Evolutionary conservation across 1,284 basidiomycete species (phyloP).

Genomic region (Marasmius sp.): DNA sequence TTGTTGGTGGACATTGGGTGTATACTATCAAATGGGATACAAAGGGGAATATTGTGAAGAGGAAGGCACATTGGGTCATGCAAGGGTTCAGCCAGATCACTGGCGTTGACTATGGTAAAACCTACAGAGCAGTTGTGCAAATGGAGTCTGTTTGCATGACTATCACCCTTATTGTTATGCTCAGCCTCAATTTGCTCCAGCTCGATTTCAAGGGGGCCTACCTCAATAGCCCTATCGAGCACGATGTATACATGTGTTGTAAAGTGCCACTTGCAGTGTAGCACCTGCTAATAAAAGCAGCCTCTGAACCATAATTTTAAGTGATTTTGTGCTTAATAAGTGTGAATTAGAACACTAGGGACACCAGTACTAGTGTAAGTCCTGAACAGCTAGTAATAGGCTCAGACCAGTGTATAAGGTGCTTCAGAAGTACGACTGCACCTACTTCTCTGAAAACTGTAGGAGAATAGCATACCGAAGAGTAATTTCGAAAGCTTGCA

Average conservation of each 20-base stretch:
- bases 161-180: slow-evolving; percentile 22
- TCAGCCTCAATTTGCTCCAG: slow-evolving; percentile 22
- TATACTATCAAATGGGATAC: slow-evolving; percentile 18
- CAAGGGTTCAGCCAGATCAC: slow-evolving; percentile 17
- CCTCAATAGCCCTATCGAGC: slow-evolving; percentile 34
- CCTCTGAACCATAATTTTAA: too few relatives aligned
- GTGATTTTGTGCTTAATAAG: too few relatives aligned
- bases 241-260: slow-evolving; percentile 41
- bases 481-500: too few relatives aligned
- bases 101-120: slow-evolving; percentile 35
- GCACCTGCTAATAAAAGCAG: too few relatives aligned
- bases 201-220: slow-evolving; percentile 35
- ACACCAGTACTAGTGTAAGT: too few relatives aligned
- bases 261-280: too few relatives aligned
- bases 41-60: slow-evolving; percentile 10
- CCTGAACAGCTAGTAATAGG: too few relatives aligned
- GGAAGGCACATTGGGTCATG: slow-evolving; percentile 15
- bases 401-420: too few relatives aligned
- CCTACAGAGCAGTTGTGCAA: slow-evolving; percentile 26
- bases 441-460: too few relatives aligned
- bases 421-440: too few relatives aligned
- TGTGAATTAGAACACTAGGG: too few relatives aligned
- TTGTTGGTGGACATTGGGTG: slow-evolving; percentile 22
- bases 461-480: too few relatives aligned
- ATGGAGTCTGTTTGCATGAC: slow-evolving; percentile 24